phyloP scores from a whole-genome alignment of 1,284 basidiomycete genomes.

The Marasmius oreades region DNA sequence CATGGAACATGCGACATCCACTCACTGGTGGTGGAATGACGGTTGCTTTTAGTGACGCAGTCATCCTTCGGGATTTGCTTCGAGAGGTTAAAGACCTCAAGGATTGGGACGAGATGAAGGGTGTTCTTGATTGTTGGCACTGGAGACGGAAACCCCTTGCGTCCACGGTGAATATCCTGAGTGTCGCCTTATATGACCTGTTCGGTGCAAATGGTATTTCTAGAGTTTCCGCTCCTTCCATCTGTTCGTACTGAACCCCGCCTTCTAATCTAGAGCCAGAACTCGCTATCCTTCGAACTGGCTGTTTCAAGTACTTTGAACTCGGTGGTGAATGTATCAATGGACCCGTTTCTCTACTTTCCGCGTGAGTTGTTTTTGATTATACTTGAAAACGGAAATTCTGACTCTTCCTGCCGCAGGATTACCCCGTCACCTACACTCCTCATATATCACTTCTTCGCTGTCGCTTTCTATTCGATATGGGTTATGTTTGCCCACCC shows the following conservation, averaged over 20 bases:
- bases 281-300: conserved; percentile 82
- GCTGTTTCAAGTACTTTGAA: conserved; percentile 98
- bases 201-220: conserved; percentile 83
- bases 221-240: conserved; percentile 3
- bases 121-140: conserved; percentile 58
- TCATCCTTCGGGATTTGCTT: conserved; percentile 67
- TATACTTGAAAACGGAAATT: no score
- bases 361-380: conserved; percentile 53
- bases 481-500: conserved; percentile 82
- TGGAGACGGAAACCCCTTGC: conserved; percentile 81
- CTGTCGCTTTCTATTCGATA: conserved; percentile 91
- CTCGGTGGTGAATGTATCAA: conserved; percentile 85
- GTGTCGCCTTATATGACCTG: conserved; percentile 87
- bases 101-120: conserved; percentile 7
- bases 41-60: conserved; percentile 84
- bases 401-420: not conserved
- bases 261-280: conserved; percentile 51
- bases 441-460: conserved; percentile 92
- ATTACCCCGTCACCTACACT: conserved; percentile 75
- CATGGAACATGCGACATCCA: conserved; percentile 99
- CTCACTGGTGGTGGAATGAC: conserved; percentile 98
- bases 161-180: conserved; percentile 87
- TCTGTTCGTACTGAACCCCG: not conserved
- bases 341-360: conserved; percentile 86
- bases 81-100: conserved; percentile 41